Evolutionary conservation across 2,329 filamentous ascomycete genomes (phyloP).

Genomic region (Pseudopithomyces chartarum): DNA sequence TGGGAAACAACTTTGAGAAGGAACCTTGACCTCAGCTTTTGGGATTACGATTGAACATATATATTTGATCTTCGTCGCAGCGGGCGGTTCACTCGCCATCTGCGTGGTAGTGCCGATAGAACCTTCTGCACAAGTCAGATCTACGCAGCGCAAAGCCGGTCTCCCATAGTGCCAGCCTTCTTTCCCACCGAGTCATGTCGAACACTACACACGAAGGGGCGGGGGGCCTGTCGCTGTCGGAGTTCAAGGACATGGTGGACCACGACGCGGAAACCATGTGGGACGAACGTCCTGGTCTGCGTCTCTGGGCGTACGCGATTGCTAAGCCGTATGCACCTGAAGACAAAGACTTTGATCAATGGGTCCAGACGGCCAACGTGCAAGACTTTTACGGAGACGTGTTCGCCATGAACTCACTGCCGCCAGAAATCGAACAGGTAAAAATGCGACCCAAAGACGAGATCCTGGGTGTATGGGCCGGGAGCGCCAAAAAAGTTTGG

Average conservation of each 20-base stretch:
- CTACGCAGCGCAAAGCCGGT: too few species aligned
- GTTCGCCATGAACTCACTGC: neutral
- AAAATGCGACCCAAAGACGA: neutral
- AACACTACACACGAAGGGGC: too few species aligned
- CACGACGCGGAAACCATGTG: neutral
- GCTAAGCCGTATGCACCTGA: neutral
- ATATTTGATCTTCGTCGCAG: too few species aligned
- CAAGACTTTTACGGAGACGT: neutral
- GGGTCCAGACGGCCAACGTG: neutral
- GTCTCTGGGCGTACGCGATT: neutral
- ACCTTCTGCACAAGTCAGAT: too few species aligned
- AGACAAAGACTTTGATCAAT: neutral
- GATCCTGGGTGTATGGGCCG: neutral
- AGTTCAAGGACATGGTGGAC: neutral
- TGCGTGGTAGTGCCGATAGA: too few species aligned
- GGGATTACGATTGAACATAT: too few species aligned
- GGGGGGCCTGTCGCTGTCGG: too few species aligned
- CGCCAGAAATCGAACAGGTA: neutral
- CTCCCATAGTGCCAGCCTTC: too few species aligned
- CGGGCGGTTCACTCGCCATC: too few species aligned
- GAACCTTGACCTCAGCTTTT: too few species aligned
- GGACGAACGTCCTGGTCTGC: neutral
- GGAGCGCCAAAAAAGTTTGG: neutral
- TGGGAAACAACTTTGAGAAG: too few species aligned
- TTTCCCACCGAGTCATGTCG: too few species aligned